Evolutionary conservation across 2,329 filamentous ascomycete genomes (phyloP).

Genomic region (Penicillium olsonii): DNA sequence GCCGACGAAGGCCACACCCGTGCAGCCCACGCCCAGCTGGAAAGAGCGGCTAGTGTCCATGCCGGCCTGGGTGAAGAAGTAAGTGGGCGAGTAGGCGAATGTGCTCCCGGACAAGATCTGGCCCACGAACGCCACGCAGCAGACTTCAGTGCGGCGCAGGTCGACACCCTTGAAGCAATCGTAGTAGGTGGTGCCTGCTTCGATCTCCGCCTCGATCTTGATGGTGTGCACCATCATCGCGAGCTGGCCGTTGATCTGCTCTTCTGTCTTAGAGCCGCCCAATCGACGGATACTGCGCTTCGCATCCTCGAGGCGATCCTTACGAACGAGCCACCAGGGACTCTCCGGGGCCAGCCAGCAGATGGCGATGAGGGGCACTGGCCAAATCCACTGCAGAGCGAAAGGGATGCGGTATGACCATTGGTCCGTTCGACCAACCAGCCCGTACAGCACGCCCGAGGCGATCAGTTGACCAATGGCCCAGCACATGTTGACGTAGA

Average conservation of each 20-base stretch:
- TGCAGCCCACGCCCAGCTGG: slow-evolving; percentile 46
- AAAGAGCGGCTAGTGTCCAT: slow-evolving; percentile 36
- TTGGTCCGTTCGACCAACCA: slow-evolving; percentile 32
- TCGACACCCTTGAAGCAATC: slow-evolving; percentile 37
- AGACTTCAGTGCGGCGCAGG: slow-evolving; percentile 45
- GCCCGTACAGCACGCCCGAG: slow-evolving; percentile 31
- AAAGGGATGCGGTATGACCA: slow-evolving; percentile 43
- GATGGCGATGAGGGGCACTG: slow-evolving; percentile 23
- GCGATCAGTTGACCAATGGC: slow-evolving; percentile 31
- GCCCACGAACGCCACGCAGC: slow-evolving; percentile 38
- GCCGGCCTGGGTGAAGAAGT: slow-evolving; percentile 46
- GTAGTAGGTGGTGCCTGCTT: slow-evolving; percentile 30
- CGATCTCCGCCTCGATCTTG: slow-evolving; percentile 32
- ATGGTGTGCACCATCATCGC: slow-evolving; percentile 43
- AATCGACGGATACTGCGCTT: slow-evolving; percentile 22
- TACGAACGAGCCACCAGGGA: slow-evolving; percentile 29
- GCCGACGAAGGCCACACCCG: slow-evolving; percentile 56
- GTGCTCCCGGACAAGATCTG: slow-evolving; percentile 39
- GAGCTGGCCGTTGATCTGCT: slow-evolving; percentile 27
- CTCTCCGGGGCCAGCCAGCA: slow-evolving; percentile 28
- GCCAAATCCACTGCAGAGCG: slow-evolving; percentile 34
- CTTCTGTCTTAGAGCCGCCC: slow-evolving; percentile 24
- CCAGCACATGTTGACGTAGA: slow-evolving; percentile 46
- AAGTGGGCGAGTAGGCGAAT: slow-evolving; percentile 39
- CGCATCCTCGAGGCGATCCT: slow-evolving; percentile 24